Evolutionary conservation across 768 basidiomycete species (phyloP), one percentile per base, ranked within the genome.

Genomic region (Strobilomyces confusus): DNA sequence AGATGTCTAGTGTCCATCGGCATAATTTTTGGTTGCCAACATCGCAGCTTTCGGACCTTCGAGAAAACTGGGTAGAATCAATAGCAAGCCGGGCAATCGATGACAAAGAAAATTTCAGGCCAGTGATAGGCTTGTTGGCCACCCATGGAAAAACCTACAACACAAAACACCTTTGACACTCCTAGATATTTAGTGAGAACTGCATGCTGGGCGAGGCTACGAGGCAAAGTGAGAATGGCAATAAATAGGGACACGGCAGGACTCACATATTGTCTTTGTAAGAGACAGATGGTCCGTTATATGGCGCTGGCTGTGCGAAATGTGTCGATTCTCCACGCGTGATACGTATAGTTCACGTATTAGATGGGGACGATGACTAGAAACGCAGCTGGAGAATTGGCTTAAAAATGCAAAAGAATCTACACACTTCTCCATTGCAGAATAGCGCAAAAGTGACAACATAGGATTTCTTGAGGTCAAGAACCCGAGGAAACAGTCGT

Each of bases 311-410:
- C 82, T 83, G 41, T 23, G 14, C 19, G 19, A 33, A 17, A 48
- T 34, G 9, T 19, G 3, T 46, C 36, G 55, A n/a, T n/a, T n/a
- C n/a, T n/a, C n/a, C n/a, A n/a, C n/a, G n/a, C n/a, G n/a, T n/a
- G n/a, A n/a, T n/a, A n/a, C n/a, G n/a, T n/a, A n/a, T n/a, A n/a
- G n/a, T n/a, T n/a, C n/a, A n/a, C n/a, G 64, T 82, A 59, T 82
- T 83, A 0, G 81, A 83, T 23, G 82, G 81, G 26, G 82, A 83
- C 17, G 81, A 83, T 1, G 81, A 84, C 80, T 83, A 11, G 36
- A 26, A 17, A 26, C 9, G 19, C 23, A 9, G 23, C 17, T 25
- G 44, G 36, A 48, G 25, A 48, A 43, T n/a, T 12, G 15, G 13
- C 19, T 32, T 9, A 37, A 6, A 12, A 14, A 12, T 34, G 9